These are phyloP conservation scores for Fusarium sp. DNA, from an alignment of 2,329 filamentous ascomycete species.

Conservation along the genomic window DNA sequence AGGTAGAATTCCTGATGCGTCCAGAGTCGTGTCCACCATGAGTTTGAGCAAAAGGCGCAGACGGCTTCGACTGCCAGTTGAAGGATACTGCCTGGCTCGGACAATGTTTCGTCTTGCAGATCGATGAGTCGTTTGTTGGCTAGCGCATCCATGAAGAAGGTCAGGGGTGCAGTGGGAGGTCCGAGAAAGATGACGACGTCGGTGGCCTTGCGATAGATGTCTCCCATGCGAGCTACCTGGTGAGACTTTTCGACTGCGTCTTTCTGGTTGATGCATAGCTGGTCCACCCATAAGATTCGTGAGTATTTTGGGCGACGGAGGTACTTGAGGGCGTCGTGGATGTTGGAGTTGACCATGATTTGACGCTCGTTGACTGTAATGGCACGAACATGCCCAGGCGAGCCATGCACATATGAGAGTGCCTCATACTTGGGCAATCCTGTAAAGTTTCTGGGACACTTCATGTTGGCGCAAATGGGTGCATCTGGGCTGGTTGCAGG, in stretches of 20 bases:
- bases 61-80: neutral
- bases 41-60: neutral
- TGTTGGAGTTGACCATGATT: neutral
- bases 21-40: neutral
- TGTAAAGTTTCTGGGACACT: neutral
- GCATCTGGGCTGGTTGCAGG: neutral
- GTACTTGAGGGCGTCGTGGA: neutral
- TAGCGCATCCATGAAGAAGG: neutral
- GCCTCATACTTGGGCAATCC: neutral
- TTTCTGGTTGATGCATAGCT: neutral
- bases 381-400: neutral
- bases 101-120: neutral
- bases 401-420: neutral
- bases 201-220: neutral
- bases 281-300: neutral
- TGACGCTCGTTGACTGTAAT: neutral
- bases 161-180: neutral
- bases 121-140: neutral
- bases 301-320: neutral
- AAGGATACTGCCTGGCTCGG: neutral
- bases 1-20: neutral
- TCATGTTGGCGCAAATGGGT: neutral
- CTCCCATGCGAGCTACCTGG: neutral
- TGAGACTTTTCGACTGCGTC: neutral
- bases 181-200: neutral